Evolutionary conservation across 1,139 yeast genomes (phyloP).

Genomic region (Sugiyamaella paludigena): DNA sequence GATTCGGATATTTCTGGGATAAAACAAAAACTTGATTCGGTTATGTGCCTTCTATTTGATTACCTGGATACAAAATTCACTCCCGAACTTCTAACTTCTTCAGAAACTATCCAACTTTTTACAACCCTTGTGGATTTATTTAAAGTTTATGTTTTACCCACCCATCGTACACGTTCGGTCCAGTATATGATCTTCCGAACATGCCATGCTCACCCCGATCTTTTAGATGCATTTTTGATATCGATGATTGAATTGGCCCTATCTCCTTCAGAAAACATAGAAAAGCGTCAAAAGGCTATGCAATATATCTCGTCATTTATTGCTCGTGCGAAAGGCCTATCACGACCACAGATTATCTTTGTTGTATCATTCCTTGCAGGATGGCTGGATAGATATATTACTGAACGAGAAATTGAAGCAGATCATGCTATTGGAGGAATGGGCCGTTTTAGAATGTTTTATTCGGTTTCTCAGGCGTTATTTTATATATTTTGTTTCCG

Average conservation of each 20-base stretch:
- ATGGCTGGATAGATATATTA: conserved; percentile 79
- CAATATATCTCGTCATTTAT: conserved; percentile 90
- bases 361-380: conserved; percentile 75
- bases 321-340: conserved; percentile 77
- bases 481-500: conserved; percentile 91
- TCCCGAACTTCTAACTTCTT: conserved; percentile 51
- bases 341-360: conserved; percentile 69
- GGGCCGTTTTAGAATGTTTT: conserved; percentile 73
- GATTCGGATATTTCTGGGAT: conserved; percentile 29
- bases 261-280: conserved; percentile 61
- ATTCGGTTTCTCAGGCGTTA: conserved; percentile 90
- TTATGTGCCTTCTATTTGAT: conserved; percentile 55
- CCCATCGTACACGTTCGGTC: conserved; percentile 86
- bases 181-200: conserved; percentile 82
- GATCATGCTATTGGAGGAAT: conserved; percentile 42
- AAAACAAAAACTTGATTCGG: conserved; percentile 60
- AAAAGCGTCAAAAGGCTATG: conserved; percentile 79
- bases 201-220: conserved; percentile 76
- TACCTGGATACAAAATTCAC: conserved; percentile 53
- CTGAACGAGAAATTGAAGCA: conserved; percentile 80
- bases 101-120: conserved; percentile 71
- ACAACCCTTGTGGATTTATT: conserved; percentile 74
- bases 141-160: conserved; percentile 79
- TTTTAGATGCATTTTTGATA: conserved; percentile 82
- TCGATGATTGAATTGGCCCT: conserved; percentile 81